These are phyloP conservation scores for Penicillium manginii DNA, from an alignment of 495 filamentous ascomycete genomes.

Conservation along the genomic window DNA sequence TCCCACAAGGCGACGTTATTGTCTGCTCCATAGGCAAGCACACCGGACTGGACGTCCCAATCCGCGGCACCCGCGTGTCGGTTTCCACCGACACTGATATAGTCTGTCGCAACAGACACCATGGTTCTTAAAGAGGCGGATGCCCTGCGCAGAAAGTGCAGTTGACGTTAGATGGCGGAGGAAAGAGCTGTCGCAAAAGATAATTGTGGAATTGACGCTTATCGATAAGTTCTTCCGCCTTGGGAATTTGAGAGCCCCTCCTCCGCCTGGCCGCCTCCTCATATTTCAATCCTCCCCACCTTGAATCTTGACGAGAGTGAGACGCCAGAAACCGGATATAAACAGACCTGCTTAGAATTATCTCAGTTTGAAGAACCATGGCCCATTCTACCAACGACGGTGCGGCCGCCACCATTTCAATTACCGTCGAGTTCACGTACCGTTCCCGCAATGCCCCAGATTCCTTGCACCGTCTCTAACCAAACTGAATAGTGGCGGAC, in stretches of 20 bases:
- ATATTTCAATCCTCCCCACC: background rate
- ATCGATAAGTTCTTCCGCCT: constrained; percentile 47
- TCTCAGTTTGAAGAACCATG: constrained; percentile 2
- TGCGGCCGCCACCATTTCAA: constrained; percentile 39
- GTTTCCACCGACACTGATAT: constrained; percentile 87
- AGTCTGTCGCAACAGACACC: constrained; percentile 56
- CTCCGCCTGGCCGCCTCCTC: constrained; percentile 8
- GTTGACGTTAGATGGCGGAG: constrained; percentile 14
- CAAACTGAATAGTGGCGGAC: constrained; percentile 68
- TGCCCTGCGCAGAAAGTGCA: background rate
- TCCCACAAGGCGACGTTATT: constrained; percentile 88
- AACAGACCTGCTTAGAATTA: background rate
- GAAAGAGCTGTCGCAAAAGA: constrained; percentile 31
- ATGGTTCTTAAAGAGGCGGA: constrained; percentile 28
- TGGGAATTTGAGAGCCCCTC: constrained; percentile 17
- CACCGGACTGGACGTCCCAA: constrained; percentile 72
- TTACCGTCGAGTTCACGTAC: constrained; percentile 80
- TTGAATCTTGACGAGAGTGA: background rate
- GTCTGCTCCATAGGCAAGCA: constrained; percentile 89
- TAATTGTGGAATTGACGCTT: constrained; percentile 36
- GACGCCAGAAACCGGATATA: background rate
- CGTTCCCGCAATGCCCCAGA: constrained; percentile 12
- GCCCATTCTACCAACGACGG: constrained; percentile 10
- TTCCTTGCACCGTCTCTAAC: constrained; percentile 14
- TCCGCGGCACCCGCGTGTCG: constrained; percentile 87